Base-by-base conservation (phyloP, 495 filamentous ascomycete species). In the Penicillium egyptiacum region DNA sequence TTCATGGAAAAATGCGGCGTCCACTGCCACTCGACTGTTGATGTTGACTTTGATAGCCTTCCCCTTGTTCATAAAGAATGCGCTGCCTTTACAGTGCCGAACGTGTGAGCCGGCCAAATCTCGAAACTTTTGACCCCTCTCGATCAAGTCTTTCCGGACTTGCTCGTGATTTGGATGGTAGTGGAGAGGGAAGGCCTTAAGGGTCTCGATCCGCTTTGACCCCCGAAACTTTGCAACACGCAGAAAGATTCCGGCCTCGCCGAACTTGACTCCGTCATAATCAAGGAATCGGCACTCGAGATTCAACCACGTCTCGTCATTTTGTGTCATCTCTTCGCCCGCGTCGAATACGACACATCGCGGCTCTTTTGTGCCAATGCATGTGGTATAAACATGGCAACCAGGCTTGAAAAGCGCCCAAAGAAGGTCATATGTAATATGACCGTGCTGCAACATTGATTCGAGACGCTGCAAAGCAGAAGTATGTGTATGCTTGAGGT, bases 291-390 rank as follows among this genome's bases (percentile, higher is more conserved):
- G 63, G 47, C 68, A 69, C 43, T 70, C 67, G 17, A 75, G 56
- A 51, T 72, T 62, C 23, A 64, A 75, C 46, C 65, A 73, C 57
- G 64, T 59, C 50, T 57, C 56, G 48, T 59, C 60, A 60, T 64
- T 61, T 26, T 44, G 55, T 56, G 51, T 68, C 23, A 42, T 54
- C 46, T 68, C 63, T 68, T 65, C 60, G 86, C 91, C 45, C 77
- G 87, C 48, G 74, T 89, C 61, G 63, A 84, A 46, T 94, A 91
- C 67, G 90, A 92, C 67, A 78, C 82, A 20, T 57, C 62, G 56
- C 17, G 70, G 68, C 55, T 79, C 65, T 44, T 70, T 62, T 28
- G 74, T 75, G 33, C 79, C 72, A 41, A 69, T 56, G 51, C 70
- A 79, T 30, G 58, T 77, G 39, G 62, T 66, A 56, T 66, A 70